Evolutionary conservation across 2,329 filamentous ascomycete species (phyloP).

Genomic region (Aspergillus intermedius): DNA sequence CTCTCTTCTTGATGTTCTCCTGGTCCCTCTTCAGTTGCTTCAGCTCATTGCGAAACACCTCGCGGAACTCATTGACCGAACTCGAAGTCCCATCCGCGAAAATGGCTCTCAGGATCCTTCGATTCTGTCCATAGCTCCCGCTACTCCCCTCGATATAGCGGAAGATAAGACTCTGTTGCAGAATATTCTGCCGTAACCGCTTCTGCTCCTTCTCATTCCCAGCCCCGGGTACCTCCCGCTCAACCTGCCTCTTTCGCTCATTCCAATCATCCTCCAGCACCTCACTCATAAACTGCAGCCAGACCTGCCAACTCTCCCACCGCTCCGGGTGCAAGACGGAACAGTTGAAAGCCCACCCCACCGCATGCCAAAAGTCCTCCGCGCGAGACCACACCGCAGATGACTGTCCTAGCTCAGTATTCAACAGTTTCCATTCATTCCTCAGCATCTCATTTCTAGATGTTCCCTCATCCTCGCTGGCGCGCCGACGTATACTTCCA

Average conservation of each 20-base stretch:
- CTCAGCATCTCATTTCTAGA: slow-evolving; percentile 16
- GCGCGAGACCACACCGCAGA: slow-evolving; percentile 67
- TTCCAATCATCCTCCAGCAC: slow-evolving; percentile 41
- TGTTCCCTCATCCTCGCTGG: slow-evolving; percentile 14
- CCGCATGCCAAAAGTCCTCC: slow-evolving; percentile 79
- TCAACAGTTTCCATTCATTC: slow-evolving; percentile 49
- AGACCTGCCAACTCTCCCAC: slow-evolving; percentile 76
- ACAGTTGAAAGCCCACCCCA: slow-evolving; percentile 93
- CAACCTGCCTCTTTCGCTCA: slow-evolving; percentile 19
- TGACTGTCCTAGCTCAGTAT: slow-evolving; percentile 55
- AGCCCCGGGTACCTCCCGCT: slow-evolving; percentile 6
- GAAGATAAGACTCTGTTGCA: slow-evolving; percentile 36
- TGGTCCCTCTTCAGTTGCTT: slow-evolving; percentile 26
- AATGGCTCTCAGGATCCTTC: slow-evolving; percentile 41
- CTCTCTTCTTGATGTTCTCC: slow-evolving; percentile 29
- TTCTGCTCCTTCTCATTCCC: slow-evolving; percentile 1
- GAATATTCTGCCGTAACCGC: slow-evolving; percentile 13
- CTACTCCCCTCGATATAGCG: slow-evolving; percentile 33
- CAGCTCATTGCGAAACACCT: slow-evolving; percentile 42
- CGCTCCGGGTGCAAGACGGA: slow-evolving; percentile 64
- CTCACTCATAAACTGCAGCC: slow-evolving; percentile 64
- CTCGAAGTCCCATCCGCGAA: slow-evolving; percentile 39
- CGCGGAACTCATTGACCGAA: slow-evolving; percentile 37
- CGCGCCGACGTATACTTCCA: slow-evolving; percentile 20
- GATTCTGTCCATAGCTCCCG: slow-evolving; percentile 26